Conservation (phyloP, 164 flowering plant genomes). For the Protea cynaroides region DNA sequence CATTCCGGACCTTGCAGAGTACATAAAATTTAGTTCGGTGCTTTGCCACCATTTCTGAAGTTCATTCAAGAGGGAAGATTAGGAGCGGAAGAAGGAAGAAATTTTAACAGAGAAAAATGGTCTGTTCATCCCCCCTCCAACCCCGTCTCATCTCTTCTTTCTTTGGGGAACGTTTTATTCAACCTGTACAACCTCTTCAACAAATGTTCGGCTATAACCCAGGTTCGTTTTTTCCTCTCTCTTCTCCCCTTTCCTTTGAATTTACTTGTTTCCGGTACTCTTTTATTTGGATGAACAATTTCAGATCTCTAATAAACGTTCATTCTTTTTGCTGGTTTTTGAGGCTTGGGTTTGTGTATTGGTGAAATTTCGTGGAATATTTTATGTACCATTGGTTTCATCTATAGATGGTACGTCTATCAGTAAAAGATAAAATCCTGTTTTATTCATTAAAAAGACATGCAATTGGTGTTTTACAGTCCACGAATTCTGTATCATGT, state of each 20-base stretch:
- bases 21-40: too few relatives aligned
- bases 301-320: neutral
- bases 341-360: neutral
- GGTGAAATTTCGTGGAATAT: neutral
- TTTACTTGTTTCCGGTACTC: neutral
- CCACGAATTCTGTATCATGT: too few relatives aligned
- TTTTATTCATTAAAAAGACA: too few relatives aligned
- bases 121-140: constrained; percentile 14
- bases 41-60: too few relatives aligned
- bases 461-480: too few relatives aligned
- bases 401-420: neutral
- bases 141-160: constrained; percentile 25
- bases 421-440: too few relatives aligned
- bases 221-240: constrained; percentile 2
- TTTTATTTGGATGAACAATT: neutral
- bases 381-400: neutral
- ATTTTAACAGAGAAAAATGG: neutral
- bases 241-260: neutral
- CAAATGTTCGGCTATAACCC: constrained; percentile 8
- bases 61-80: too few relatives aligned
- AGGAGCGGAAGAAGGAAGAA: neutral
- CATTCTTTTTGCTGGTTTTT: neutral
- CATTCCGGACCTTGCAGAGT: too few relatives aligned
- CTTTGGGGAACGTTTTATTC: constrained; percentile 18
- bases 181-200: constrained; percentile 8